Conservation (phyloP, 2,329 filamentous ascomycete genomes). For the Penicillium sp. region DNA sequence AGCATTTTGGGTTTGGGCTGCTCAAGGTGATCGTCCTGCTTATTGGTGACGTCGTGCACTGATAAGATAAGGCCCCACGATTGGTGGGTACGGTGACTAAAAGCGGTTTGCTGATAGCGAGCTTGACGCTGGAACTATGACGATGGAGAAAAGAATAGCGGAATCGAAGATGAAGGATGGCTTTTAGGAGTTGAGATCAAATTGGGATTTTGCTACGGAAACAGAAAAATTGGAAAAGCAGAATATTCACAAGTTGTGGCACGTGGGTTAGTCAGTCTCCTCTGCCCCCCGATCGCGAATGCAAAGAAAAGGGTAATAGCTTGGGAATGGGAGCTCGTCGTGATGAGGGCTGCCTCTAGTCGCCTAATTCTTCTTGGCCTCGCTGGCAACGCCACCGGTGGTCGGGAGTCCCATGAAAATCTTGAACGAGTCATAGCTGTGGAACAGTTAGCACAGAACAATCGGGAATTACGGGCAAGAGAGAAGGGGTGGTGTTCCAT, state of each 20-base stretch:
- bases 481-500: conserved; percentile 46
- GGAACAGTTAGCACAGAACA: conserved; percentile 25
- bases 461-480: not conserved
- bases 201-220: too few relatives aligned
- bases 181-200: not conserved
- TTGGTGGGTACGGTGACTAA: conserved; percentile 31
- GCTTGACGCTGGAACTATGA: conserved; percentile 15
- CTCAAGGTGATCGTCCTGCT: not conserved
- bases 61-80: conserved; percentile 33
- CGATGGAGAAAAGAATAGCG: not conserved
- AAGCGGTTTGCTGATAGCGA: conserved; percentile 25
- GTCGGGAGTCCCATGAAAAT: conserved; percentile 86
- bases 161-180: not conserved
- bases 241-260: not conserved
- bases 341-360: conserved; percentile 12
- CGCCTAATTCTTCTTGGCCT: conserved; percentile 48
- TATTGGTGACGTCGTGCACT: conserved; percentile 19
- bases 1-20: not conserved
- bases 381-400: conserved; percentile 68
- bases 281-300: not conserved
- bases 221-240: not conserved
- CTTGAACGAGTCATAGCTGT: conserved; percentile 73
- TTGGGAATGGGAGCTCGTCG: not conserved
- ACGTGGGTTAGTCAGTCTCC: not conserved
- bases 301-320: not conserved